Conservation (phyloP, 2,329 filamentous ascomycete species). For the Akanthomyces dipterigenus region DNA sequence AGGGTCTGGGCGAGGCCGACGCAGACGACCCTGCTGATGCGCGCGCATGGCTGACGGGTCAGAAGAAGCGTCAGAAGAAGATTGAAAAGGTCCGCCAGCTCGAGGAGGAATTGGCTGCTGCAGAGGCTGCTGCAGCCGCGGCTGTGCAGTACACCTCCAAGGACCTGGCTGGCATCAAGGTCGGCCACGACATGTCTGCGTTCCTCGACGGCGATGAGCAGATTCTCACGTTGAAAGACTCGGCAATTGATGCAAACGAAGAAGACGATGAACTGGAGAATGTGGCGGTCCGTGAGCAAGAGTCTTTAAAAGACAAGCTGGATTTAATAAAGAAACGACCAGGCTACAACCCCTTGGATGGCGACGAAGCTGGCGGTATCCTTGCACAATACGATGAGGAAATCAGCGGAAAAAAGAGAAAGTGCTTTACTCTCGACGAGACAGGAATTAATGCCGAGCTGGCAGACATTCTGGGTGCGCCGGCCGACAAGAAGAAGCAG, state of each 20-base stretch:
- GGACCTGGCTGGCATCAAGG: constrained; percentile 84
- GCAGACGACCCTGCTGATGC: constrained; percentile 64
- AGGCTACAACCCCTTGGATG: constrained; percentile 77
- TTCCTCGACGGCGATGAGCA: constrained; percentile 83
- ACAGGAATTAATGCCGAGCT: constrained; percentile 63
- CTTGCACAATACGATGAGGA: constrained; percentile 94
- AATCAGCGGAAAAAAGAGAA: constrained; percentile 82
- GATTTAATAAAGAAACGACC: constrained; percentile 86
- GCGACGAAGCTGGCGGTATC: constrained; percentile 59
- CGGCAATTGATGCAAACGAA: constrained; percentile 65
- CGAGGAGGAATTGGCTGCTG: constrained; percentile 72
- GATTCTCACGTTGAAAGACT: constrained; percentile 89
- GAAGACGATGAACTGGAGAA: constrained; percentile 80
- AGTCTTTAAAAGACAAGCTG: constrained; percentile 67
- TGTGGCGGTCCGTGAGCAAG: constrained; percentile 61
- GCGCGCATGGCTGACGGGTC: constrained; percentile 76
- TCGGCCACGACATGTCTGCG: constrained; percentile 76
- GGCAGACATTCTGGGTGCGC: constrained; percentile 46
- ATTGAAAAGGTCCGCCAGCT: constrained; percentile 68
- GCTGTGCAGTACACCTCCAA: constrained; percentile 69
- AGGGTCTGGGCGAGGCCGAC: constrained; percentile 72
- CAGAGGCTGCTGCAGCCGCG: constrained; percentile 59
- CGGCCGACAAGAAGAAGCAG: constrained; percentile 51
- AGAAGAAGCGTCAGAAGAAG: constrained; percentile 92
- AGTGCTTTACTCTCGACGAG: constrained; percentile 79